Base-by-base conservation (phyloP, 1,139 yeast genomes). In the Blastobotrys capitulatus region DNA sequence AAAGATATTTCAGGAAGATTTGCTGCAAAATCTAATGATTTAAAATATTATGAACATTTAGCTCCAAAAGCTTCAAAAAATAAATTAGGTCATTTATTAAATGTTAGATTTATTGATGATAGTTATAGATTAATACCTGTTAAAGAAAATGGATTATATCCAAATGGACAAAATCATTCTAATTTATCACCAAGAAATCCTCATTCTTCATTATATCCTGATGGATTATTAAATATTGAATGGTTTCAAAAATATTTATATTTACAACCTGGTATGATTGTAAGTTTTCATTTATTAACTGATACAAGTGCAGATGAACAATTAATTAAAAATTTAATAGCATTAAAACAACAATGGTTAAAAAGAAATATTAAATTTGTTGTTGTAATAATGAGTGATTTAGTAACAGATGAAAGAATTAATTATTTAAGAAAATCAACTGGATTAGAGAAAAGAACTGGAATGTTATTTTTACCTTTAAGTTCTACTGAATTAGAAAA, bases 171-270 rank as follows among this genome's bases (percentile, higher is more conserved):
- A 35, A 44, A 47, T 16, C 70, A 65, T 41, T 71, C 70, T 36
- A 66, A 56, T 31, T 57, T 63, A 50, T 75, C 80, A 0, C 80
- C 81, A 1, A 62, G 68, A 44, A 70, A 70, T 47, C 63, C 65
- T 2, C 59, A 60, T 4, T 67, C 76, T 0, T 58, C 59, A 6
- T 58, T 69, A 47, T 69, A 66, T 47, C 77, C 78, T 0, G 73
- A 75, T 25, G 72, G 72, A 0, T 59, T 77, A 1, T 56, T 78
- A 25, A 66, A 75, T 0, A 55, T 58, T 0, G 66, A 72, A 25
- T 80, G 84, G 85, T 52, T 78, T 10, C 69, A 71, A 36, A 79
- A 78, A 58, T 77, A 79, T 56, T 63, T 67, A 35, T 65, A 69
- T 18, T 50, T 66, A 6, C 46, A 68, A 20, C 83, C 84, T 0